phyloP scores from a whole-genome alignment of 768 basidiomycete species.

The Russula foetens region DNA sequence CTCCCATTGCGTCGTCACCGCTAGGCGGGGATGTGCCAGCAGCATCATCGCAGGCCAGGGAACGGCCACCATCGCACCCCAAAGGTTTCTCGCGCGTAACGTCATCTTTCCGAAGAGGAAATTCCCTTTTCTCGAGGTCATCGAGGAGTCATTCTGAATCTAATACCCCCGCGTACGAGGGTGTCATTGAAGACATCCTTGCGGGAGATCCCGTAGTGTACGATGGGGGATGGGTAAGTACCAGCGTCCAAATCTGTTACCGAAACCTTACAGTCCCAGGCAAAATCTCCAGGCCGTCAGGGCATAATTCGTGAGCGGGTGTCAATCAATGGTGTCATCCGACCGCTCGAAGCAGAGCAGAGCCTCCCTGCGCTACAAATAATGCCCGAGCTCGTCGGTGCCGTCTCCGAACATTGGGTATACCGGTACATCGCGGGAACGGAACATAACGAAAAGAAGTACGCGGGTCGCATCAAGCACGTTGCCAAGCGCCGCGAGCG shows the following conservation, averaged over 20 bases:
- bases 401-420: conserved; percentile 62
- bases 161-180: conserved; percentile 11
- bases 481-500: conserved; percentile 61
- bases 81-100: not conserved
- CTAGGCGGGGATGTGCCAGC: not conserved
- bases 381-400: conserved; percentile 57
- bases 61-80: not conserved
- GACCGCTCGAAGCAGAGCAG: conserved; percentile 64
- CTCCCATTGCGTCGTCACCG: not conserved
- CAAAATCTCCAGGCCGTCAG: conserved; percentile 33
- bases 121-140: not conserved
- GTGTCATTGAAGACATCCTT: conserved; percentile 10
- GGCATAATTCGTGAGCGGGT: conserved; percentile 91
- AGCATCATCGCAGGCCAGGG: not conserved
- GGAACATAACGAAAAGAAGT: conserved; percentile 58
- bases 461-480: conserved; percentile 40
- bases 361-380: conserved; percentile 61
- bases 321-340: conserved; percentile 63
- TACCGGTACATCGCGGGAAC: conserved; percentile 67
- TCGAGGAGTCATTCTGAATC: not conserved
- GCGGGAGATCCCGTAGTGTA: conserved; percentile 64
- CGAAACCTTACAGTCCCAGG: not conserved
- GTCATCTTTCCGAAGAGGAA: not conserved
- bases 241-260: not conserved
- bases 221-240: conserved; percentile 37